These are phyloP conservation scores for Blastobotrys persicus DNA, from an alignment of 1,139 yeast species.

Conservation along the genomic window DNA sequence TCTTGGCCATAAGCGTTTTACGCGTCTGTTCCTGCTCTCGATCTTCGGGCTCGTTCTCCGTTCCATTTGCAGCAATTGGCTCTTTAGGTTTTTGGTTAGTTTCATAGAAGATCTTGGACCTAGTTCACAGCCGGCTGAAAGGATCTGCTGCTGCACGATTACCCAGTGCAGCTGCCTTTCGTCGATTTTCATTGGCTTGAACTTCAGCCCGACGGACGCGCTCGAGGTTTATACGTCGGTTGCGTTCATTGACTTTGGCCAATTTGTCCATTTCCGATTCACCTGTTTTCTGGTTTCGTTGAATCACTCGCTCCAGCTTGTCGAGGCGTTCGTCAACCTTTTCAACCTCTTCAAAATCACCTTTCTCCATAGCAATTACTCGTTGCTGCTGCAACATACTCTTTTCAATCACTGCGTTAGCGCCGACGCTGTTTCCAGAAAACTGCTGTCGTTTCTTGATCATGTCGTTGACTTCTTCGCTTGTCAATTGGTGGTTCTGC, in stretches of 20 bases:
- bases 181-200: constrained; percentile 56
- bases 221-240: constrained; percentile 75
- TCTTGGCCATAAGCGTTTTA: constrained; percentile 23
- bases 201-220: constrained; percentile 79
- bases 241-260: constrained; percentile 72
- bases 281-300: constrained; percentile 17
- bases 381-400: constrained; percentile 71
- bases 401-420: constrained; percentile 76
- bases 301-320: constrained; percentile 37
- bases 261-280: constrained; percentile 39
- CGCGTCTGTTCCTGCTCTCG: constrained; percentile 38
- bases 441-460: constrained; percentile 68
- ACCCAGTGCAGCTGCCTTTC: constrained; percentile 42
- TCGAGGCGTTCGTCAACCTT: constrained; percentile 54
- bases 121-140: constrained; percentile 82
- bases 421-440: constrained; percentile 56
- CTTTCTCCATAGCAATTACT: constrained; percentile 70
- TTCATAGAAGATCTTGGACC: constrained; percentile 76
- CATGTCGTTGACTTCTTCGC: constrained; percentile 75
- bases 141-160: constrained; percentile 68
- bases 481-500: constrained; percentile 64
- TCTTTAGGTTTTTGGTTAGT: constrained; percentile 20
- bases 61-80: constrained; percentile 47
- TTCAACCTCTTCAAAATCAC: constrained; percentile 51
- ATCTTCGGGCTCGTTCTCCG: constrained; percentile 40